Evolutionary conservation across 805 yeast species (phyloP), one percentile per base, ranked within the genome.

Genomic region (Candida namnaoensis): DNA sequence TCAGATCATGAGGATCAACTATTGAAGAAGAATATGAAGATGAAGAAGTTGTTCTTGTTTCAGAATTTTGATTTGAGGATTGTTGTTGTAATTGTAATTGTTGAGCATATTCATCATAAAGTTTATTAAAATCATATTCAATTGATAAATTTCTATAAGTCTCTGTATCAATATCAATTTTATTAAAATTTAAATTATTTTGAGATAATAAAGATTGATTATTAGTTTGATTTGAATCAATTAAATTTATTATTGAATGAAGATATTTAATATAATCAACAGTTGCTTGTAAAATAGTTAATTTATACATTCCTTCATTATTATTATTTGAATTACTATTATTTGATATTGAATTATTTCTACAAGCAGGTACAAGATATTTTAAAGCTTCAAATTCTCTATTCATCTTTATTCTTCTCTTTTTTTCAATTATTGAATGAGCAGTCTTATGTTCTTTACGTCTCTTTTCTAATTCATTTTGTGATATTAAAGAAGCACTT

Each of bases 351-450:
- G 48, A 35, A 36, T 49, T 53, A 41, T 71, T 66, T 39, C 88
- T 66, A 56, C 95, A 85, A 11, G 91, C 88, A 1, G 95, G 95
- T 14, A 86, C 79, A 40, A 86, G 60, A 52, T 72, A 78, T 56
- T 85, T 82, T 48, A 86, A 69, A 1, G 90, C 87, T 56, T 84
- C 93, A 55, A 84, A 86, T 59, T 86, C 93, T 41, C 88, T 66
- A 58, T 86, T 86, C 69, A 86, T 82, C 54, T 83, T 82, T 40
- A 81, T 74, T 45, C 95, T 65, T 49, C 95, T 69, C 51, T 85
- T 74, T 53, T 86, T 82, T 58, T 86, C 95, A 44, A 86, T 86
- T 35, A 82, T 79, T 3, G 88, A 80, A 57, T 86, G 95, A 13
- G 80, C 79, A 10, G 71, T 65, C 48, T 72, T 76, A 36, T 76